These are phyloP conservation scores for Fusarium albidum DNA, from an alignment of 2,329 filamentous ascomycete genomes.

Conservation along the genomic window DNA sequence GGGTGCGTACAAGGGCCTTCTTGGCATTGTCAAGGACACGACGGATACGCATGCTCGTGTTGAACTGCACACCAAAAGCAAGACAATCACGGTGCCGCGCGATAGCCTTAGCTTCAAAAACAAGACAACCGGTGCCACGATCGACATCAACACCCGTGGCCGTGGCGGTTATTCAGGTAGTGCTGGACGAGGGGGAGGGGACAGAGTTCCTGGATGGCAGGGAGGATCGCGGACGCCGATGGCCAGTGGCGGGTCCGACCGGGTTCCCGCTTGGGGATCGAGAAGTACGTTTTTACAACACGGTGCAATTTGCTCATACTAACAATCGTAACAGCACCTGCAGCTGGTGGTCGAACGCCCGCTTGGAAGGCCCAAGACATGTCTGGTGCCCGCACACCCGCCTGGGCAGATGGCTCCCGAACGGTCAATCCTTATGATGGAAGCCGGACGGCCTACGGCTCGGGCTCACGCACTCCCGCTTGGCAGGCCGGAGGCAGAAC, in stretches of 20 bases:
- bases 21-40: conserved; percentile 95
- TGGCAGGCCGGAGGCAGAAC: conserved; percentile 84
- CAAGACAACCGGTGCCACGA: conserved; percentile 78
- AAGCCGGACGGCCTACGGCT: conserved; percentile 79
- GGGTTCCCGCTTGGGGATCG: conserved; percentile 80
- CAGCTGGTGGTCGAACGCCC: conserved; percentile 66
- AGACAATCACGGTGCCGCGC: conserved; percentile 85
- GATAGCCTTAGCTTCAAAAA: conserved; percentile 87
- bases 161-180: conserved; percentile 55
- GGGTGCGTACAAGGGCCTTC: conserved; percentile 88
- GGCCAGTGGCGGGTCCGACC: conserved; percentile 65
- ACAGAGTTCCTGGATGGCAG: conserved; percentile 65
- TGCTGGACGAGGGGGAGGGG: conserved; percentile 54
- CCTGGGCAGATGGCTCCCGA: conserved; percentile 73
- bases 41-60: conserved; percentile 87
- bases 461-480: conserved; percentile 74
- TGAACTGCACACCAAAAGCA: conserved; percentile 93
- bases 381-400: conserved; percentile 71
- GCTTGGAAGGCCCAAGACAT: conserved; percentile 66
- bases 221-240: conserved; percentile 75
- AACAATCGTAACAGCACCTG: conserved; percentile 57
- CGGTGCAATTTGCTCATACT: conserved; percentile 23
- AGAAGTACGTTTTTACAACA: conserved; percentile 63
- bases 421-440: conserved; percentile 78
- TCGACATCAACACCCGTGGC: conserved; percentile 70